Evolutionary conservation across 2,329 filamentous ascomycete genomes (phyloP), one percentile per base, ranked within the genome.

Genomic region (Claviceps digitariae): DNA sequence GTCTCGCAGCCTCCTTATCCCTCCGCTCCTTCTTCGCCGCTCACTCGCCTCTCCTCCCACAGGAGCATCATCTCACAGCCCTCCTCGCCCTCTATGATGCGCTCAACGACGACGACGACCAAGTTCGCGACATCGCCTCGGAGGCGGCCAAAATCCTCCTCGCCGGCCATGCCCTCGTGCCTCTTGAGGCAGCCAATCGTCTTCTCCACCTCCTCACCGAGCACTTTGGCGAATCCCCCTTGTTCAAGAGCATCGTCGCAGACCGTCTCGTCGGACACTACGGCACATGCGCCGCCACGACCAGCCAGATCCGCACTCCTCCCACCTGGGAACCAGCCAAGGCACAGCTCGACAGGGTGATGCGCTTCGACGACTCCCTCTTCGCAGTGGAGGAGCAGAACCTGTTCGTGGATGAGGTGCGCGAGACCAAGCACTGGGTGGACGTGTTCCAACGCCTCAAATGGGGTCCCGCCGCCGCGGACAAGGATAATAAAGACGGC

Each of bases 381-480:
- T 98, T 98, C 64, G 84, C 79, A 0, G 77, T 89, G 53, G 93
- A 98, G 68, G 90, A 94, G 65, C 90, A 95, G 65, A 98, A 98
- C 64, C 75, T 96, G n/a, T 97, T 88, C 66, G 73, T 91, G 50
- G 91, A 97, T 65, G 83, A 90, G 59, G 79, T 88, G 6, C 75
- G 82, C 48, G 90, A 96, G 66, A 74, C 82, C 3, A 69, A 75
- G 20, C 66, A 81, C n/a, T 96, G 90, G 89, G 69, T 75, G 0
- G 66, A 65, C 17, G 70, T 79, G 2, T 69, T 86, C 31, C 54
- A 60, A 20, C 47, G 54, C 41, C 29, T 68, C 36, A 25, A 52
- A 5, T 63, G 59, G 57, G 41, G 9, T 13, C 20, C 5, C 41
- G 13, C 20, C 41, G 13, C 20, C 41, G 20, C 4, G 2, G 21